Evolutionary conservation across 2,329 filamentous ascomycete genomes (phyloP), one percentile per base, ranked within the genome.

Genomic region (Cordyceps javanica): DNA sequence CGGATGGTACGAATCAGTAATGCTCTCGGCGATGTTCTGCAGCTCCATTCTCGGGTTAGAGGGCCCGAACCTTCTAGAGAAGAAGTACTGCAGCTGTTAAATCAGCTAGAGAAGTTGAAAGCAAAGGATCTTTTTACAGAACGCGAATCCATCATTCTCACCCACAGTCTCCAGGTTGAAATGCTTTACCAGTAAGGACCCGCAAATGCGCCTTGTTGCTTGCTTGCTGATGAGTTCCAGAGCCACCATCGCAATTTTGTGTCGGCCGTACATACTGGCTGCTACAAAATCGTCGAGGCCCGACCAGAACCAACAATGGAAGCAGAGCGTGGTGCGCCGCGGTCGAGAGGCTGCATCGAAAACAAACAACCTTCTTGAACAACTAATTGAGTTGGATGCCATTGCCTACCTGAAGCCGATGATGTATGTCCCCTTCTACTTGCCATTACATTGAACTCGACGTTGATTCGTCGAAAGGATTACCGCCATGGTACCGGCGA

Each of bases 271-370:
- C 10, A 10, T 41, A 1, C n/a, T 52, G 5, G 16, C 16, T 41
- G 49, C 34, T 8, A n/a, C 25, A 2, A 10, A 16, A 4, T 2
- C 14, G 13, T 13, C 36, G 3, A n/a, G 13, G n/a, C 16, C 25
- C 1, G 34, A 41, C 30, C 6, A 2, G 1, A 25, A 16, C 6
- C 25, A n/a, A 10, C 5, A 42, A 11, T 38, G 46, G 46, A 23
- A 30, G 16, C 21, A 34, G 26, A 19, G 23, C 4, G 14, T 45
- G 3, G 6, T 51, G 10, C 45, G 46, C 25, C 55, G 55, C 6
- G 55, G 28, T 19, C 55, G 38, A 25, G 46, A 57, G n/a, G 55
- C 55, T 26, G 55, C 55, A 6, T 23, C 55, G 8, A 57, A n/a
- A 25, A 57, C 55, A 23, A 52, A 57, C 19, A 21, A 19, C 9